Conservation (phyloP, 2,329 filamentous ascomycete species). For the Alternaria sp. region DNA sequence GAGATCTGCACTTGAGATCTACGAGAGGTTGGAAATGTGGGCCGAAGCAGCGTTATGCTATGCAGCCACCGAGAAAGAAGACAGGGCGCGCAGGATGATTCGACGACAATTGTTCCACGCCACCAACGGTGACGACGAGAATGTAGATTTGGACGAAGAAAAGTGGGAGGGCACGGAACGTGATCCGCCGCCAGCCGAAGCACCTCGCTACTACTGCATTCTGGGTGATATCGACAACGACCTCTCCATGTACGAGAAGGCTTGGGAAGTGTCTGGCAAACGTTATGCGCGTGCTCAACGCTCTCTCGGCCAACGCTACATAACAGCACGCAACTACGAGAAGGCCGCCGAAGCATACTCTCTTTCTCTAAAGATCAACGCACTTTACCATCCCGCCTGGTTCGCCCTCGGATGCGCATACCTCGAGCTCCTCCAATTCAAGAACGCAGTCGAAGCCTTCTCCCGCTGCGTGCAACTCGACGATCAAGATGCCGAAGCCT, state of each 20-base stretch:
- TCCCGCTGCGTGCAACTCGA: conserved; percentile 83
- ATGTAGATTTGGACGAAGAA: conserved; percentile 56
- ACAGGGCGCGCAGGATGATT: conserved; percentile 79
- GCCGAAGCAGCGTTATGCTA: conserved; percentile 92
- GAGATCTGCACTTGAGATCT: conserved; percentile 91
- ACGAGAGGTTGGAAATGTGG: conserved; percentile 92
- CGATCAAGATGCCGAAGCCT: conserved; percentile 88
- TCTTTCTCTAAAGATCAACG: conserved; percentile 78
- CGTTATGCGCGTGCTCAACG: conserved; percentile 88
- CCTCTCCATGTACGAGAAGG: conserved; percentile 77
- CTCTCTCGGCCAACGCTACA: conserved; percentile 81
- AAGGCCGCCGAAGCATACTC: conserved; percentile 80
- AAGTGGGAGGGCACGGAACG: conserved; percentile 73
- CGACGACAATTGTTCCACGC: conserved; percentile 80
- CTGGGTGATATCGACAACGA: conserved; percentile 87
- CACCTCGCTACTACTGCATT: conserved; percentile 89
- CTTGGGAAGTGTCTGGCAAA: conserved; percentile 83
- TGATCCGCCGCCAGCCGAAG: conserved; percentile 77
- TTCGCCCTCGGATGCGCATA: conserved; percentile 88
- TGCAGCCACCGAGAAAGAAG: conserved; percentile 79
- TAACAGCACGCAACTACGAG: conserved; percentile 70
- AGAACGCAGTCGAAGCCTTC: conserved; percentile 83
- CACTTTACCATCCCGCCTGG: conserved; percentile 85
- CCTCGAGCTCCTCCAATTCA: conserved; percentile 77
- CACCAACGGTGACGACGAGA: conserved; percentile 56